Percentiles rank a stretch among this genome's conserved stretches.
These are phyloP conservation scores for Solanum chiquidenum DNA, from an alignment of 257 asterid genomes.

Conservation along the genomic window DNA sequence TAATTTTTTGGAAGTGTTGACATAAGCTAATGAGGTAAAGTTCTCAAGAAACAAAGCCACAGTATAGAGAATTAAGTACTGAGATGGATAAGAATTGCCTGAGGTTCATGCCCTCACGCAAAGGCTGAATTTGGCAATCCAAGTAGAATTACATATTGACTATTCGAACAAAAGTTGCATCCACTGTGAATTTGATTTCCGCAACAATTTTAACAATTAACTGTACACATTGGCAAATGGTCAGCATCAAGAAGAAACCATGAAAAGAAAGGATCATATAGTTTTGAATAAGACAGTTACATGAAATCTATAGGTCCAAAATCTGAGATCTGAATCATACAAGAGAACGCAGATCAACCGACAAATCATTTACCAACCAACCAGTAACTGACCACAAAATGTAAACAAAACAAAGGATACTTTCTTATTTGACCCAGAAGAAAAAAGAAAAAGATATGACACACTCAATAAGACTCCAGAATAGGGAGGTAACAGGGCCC, in stretches of 20 bases:
- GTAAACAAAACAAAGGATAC: neutral
- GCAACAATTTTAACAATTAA: neutral
- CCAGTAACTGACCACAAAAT: neutral
- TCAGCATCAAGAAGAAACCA: neutral
- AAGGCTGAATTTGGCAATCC: neutral
- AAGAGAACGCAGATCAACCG: neutral
- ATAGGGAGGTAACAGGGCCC: constrained; percentile 24
- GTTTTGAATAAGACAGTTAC: neutral
- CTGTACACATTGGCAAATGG: neutral
- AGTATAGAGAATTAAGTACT: neutral
- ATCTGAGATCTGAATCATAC: constrained; percentile 1
- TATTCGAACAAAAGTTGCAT: neutral
- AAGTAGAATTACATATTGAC: neutral
- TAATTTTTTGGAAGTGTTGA: neutral
- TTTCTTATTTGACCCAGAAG: constrained; percentile 8
- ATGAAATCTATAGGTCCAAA: constrained; percentile 1
- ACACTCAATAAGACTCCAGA: constrained; percentile 31
- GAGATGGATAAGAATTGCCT: neutral
- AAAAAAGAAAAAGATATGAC: neutral
- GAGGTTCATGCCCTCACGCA: neutral
- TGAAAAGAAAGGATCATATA: neutral
- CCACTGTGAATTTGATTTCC: neutral
- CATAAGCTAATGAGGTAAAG: neutral
- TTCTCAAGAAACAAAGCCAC: neutral
- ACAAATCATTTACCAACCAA: neutral